Evolutionary conservation across 306 rosid genomes (phyloP), one percentile per base, ranked within the genome.

Genomic region (Cucurbita ficifolia): DNA sequence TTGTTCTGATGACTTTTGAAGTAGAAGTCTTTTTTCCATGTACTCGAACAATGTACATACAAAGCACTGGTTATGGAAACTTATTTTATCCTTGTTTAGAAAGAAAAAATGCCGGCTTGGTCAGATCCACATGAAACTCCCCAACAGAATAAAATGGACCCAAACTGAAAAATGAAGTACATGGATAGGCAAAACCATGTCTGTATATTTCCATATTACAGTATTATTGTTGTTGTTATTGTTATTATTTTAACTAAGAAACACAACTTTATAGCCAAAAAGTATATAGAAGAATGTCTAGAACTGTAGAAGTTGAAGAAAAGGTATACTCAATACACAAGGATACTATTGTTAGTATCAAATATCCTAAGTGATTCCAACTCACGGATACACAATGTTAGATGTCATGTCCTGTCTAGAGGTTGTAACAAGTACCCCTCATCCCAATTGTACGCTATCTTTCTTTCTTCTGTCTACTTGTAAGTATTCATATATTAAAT

Each of bases 1-100:
- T 79, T 86, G 89, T 78, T 89, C 91, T 17, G 73, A 70, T 43
- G 83, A 83, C 40, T 72, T 75, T 83, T 82, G 80, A 65, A 91
- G 88, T 69, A 82, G 81, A 76, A 61, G 21, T 70, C 82, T 87
- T 77, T 51, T 73, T 29, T 86, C 84, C 71, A 86, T 77, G 81
- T 83, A 89, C 54, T 75, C 86, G 56, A 17, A 74, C 57, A 89
- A 86, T 70, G 91, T 91, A 79, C 55, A 61, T 39, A 67, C 78
- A 84, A 77, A 42, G 73, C 68, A 17, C 40, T 69, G 71, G 90
- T 89, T 77, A 91, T 86, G 97, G 90, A 14, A 29, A 13, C 50
- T 42, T 80, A 82, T 49, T 55, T 73, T 53, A 35, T 24, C 21
- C n/a, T 40, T 29, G 24, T 56, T 40, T 50, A 39, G 53, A 13